Evolutionary conservation across 164 flowering plant species (phyloP).

Genomic region (Stephania cephalantha): DNA sequence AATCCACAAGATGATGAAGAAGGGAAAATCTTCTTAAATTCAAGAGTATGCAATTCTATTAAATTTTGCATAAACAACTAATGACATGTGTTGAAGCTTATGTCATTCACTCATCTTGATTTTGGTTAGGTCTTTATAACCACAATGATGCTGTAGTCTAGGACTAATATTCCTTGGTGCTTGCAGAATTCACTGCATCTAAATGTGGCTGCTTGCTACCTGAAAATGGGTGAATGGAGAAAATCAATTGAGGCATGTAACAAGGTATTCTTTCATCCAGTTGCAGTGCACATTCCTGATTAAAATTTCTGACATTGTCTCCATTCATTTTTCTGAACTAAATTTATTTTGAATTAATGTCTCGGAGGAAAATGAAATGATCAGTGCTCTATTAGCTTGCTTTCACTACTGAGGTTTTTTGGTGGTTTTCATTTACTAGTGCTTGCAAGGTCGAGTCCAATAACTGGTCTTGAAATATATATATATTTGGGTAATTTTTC

Average conservation of each 20-base stretch:
- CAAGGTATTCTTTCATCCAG: slow-evolving; percentile 45
- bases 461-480: no score
- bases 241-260: slow-evolving; percentile 91
- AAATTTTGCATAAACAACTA: neutral
- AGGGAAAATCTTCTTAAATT: slow-evolving; percentile 69
- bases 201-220: slow-evolving; percentile 91
- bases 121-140: neutral
- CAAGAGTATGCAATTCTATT: slow-evolving; percentile 45
- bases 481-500: no score
- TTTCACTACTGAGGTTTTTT: no score
- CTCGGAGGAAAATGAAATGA: neutral
- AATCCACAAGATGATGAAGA: slow-evolving; percentile 96
- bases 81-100: neutral
- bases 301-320: neutral
- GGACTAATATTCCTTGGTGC: slow-evolving; percentile 10
- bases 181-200: slow-evolving; percentile 75
- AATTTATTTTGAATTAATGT: neutral
- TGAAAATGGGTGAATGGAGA: slow-evolving; percentile 84
- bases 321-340: neutral
- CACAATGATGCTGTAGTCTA: neutral
- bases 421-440: no score
- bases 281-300: neutral
- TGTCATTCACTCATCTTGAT: neutral
- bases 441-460: no score
- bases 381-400: no score